Percentiles rank a stretch among this genome's conserved stretches.
Conservation (phyloP, 164 flowering plant species). For the Litsea cubeba region DNA sequence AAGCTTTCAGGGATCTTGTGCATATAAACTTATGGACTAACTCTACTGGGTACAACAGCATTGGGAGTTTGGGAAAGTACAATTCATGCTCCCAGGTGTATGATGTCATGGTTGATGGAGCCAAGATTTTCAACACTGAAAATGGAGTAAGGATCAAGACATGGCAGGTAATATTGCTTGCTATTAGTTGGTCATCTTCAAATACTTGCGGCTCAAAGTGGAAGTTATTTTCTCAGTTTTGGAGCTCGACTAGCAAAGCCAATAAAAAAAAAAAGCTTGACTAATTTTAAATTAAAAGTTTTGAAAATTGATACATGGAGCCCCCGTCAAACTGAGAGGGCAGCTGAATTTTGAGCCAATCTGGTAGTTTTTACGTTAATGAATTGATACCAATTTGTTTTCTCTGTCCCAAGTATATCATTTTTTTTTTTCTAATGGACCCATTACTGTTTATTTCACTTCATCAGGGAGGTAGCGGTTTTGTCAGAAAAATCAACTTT, state of each 20-base stretch:
- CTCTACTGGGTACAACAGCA: constrained; percentile 29
- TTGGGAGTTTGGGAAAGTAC: constrained; percentile 84
- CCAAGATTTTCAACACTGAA: constrained; percentile 52
- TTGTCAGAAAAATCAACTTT: constrained; percentile 47
- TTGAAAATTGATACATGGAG: background rate
- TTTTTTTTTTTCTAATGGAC: background rate
- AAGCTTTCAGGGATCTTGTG: background rate
- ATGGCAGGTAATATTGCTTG: constrained; percentile 69
- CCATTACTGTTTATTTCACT: constrained; percentile 3
- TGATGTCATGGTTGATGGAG: constrained; percentile 61
- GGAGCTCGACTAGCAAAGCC: background rate
- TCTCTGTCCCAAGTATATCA: background rate
- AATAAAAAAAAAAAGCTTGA: background rate
- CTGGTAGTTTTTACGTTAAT: too few species aligned
- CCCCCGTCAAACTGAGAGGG: background rate
- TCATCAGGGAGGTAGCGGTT: constrained; percentile 83
- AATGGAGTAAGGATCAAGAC: constrained; percentile 92
- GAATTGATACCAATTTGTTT: background rate
- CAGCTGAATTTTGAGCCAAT: background rate
- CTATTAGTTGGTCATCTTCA: background rate
- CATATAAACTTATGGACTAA: background rate
- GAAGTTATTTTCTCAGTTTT: background rate
- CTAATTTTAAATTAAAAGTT: background rate
- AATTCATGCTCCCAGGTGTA: constrained; percentile 42
- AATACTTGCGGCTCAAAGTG: background rate